phyloP scores from a whole-genome alignment of 768 basidiomycete genomes.

The Mycena capillaripes region DNA sequence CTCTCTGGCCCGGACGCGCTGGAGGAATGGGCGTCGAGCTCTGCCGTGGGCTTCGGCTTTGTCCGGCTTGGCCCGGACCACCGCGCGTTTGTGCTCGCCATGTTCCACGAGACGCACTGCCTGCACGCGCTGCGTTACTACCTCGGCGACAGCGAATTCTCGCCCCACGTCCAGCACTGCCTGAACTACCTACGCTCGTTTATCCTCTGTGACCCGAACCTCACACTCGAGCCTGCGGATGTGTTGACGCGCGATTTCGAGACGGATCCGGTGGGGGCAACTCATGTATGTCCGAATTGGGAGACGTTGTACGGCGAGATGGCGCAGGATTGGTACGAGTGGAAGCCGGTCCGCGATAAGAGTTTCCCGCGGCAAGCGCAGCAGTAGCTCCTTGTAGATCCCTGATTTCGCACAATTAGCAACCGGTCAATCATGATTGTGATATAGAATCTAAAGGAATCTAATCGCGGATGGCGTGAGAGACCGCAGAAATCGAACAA shows the following conservation, averaged over 20 bases:
- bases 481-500: not conserved
- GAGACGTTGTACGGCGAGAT: slow-evolving; percentile 35
- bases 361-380: not conserved
- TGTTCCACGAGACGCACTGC: slow-evolving; percentile 55
- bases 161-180: slow-evolving; percentile 52
- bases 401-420: not conserved
- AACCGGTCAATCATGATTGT: too few relatives aligned
- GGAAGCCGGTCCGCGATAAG: not conserved
- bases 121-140: slow-evolving; percentile 48
- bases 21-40: slow-evolving; percentile 24
- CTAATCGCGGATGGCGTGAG: too few relatives aligned
- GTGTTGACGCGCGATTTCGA: slow-evolving; percentile 36
- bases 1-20: slow-evolving; percentile 3
- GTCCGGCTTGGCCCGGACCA: slow-evolving; percentile 49
- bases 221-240: slow-evolving; percentile 38
- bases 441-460: too few relatives aligned
- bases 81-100: slow-evolving; percentile 50
- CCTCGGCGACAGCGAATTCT: not conserved
- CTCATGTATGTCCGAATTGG: slow-evolving; percentile 46
- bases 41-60: slow-evolving; percentile 39
- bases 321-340: slow-evolving; percentile 34
- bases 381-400: not conserved
- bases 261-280: slow-evolving; percentile 35
- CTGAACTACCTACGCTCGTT: slow-evolving; percentile 43
- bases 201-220: slow-evolving; percentile 37